Evolutionary conservation across 78 protist species (phyloP).

Genomic region (Dictyostelium firmibasis): DNA sequence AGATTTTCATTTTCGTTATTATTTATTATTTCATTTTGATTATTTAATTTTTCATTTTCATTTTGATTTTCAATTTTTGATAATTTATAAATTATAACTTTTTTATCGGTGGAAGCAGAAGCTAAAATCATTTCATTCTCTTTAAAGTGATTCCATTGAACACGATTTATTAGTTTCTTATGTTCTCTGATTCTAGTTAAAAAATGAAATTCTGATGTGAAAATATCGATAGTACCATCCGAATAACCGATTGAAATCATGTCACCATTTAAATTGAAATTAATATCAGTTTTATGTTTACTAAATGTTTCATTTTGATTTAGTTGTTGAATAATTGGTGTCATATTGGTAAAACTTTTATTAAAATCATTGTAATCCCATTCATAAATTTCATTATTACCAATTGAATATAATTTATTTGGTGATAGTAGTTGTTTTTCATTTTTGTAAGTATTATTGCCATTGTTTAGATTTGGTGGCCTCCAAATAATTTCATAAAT

Average conservation of each 20-base stretch:
- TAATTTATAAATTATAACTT: slow-evolving; percentile 7
- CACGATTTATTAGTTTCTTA: slow-evolving; percentile 6
- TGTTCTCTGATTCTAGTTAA: slow-evolving; percentile 24
- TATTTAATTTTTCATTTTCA: neutral
- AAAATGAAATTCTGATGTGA: neutral
- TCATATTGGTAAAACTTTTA: neutral
- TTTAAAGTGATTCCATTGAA: slow-evolving; percentile 42
- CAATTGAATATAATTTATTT: neutral
- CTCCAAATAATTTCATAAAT: slow-evolving; percentile 54
- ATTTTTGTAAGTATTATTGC: neutral
- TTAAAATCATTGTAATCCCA: slow-evolving; percentile 10
- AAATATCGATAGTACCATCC: slow-evolving; percentile 16
- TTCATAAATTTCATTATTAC: slow-evolving; percentile 7
- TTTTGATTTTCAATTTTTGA: neutral
- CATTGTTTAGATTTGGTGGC: neutral
- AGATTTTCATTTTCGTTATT: neutral
- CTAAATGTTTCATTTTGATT: neutral
- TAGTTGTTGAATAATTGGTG: neutral
- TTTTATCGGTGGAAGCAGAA: slow-evolving; percentile 51
- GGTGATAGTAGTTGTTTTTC: neutral
- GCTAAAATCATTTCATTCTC: slow-evolving; percentile 3
- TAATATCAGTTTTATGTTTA: slow-evolving; percentile 14
- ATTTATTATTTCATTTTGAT: neutral
- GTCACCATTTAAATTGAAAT: slow-evolving; percentile 10
- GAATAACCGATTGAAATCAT: neutral